Percentiles rank a stretch among this genome's conserved stretches.
Evolutionary conservation across 805 yeast species (phyloP).

Genomic region (Candida pseudoglaebosa): DNA sequence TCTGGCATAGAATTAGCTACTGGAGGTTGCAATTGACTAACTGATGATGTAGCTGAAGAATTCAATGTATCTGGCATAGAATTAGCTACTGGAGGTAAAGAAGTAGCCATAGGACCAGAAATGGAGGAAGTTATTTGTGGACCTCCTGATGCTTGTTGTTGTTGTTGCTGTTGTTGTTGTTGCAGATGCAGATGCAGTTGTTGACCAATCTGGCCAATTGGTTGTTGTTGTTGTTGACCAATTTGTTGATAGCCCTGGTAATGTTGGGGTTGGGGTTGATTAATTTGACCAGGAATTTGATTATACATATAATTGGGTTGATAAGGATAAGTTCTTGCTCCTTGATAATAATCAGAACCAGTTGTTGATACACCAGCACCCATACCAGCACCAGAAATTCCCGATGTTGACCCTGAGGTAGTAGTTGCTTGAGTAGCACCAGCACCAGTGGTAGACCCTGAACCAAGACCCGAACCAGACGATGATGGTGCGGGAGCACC

Average conservation of each 20-base stretch:
- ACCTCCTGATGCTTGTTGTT: slow-evolving; percentile 6
- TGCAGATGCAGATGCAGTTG: no score
- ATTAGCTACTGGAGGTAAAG: slow-evolving; percentile 6
- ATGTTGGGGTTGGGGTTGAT: slow-evolving; percentile 25
- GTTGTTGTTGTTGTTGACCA: slow-evolving; percentile 4
- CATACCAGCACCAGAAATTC: neutral
- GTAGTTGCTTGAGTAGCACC: no score
- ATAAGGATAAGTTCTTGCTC: slow-evolving; percentile 10
- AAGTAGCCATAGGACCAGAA: neutral
- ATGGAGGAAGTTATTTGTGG: slow-evolving; percentile 1
- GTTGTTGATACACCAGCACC: neutral
- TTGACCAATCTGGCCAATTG: no score
- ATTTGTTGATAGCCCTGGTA: slow-evolving; percentile 14
- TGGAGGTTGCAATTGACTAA: slow-evolving; percentile 45
- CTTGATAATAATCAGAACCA: slow-evolving; percentile 1
- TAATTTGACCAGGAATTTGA: slow-evolving; percentile 21
- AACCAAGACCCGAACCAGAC: neutral
- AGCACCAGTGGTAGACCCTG: neutral
- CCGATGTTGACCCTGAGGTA: no score
- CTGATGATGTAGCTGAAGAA: slow-evolving; percentile 21
- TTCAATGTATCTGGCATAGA: slow-evolving; percentile 18
- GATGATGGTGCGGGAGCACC: neutral
- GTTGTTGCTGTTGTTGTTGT: slow-evolving; percentile 5
- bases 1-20: slow-evolving; percentile 20
- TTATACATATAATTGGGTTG: slow-evolving; percentile 16